Conservation (phyloP, 306 rosid genomes). For the Casuarina equisetifolia region DNA sequence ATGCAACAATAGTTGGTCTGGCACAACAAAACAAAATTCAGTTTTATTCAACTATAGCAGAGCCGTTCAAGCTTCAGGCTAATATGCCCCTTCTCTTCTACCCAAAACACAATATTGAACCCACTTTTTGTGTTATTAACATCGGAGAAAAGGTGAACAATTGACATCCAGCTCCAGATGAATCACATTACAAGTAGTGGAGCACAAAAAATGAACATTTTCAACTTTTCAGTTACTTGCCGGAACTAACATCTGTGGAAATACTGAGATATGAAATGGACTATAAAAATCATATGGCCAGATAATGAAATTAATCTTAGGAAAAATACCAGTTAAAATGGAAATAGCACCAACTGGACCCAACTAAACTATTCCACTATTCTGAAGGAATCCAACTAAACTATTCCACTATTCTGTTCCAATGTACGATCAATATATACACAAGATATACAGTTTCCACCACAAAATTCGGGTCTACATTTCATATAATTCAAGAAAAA, state of each 20-base stretch:
- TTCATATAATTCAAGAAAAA: not conserved
- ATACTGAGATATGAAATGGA: not conserved
- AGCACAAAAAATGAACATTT: not conserved
- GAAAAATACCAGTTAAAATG: not conserved
- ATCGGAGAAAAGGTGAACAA: constrained; percentile 3
- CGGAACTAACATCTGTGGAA: not conserved
- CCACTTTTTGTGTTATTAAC: constrained; percentile 7
- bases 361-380: not conserved
- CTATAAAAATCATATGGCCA: not conserved
- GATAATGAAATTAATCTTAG: not conserved
- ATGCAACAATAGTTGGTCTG: not conserved
- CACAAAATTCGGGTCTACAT: not conserved
- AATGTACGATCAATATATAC: not conserved
- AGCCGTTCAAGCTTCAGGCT: constrained; percentile 16
- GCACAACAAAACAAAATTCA: not conserved
- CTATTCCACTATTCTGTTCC: not conserved
- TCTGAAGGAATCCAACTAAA: not conserved
- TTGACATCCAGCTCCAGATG: constrained; percentile 6
- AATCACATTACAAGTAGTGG: not conserved
- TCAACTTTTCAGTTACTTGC: not conserved
- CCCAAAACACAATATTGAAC: constrained; percentile 10
- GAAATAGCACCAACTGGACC: not conserved
- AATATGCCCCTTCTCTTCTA: not conserved
- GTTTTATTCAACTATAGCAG: constrained; percentile 11
- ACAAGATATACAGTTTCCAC: not conserved